Evolutionary conservation across 495 filamentous ascomycete genomes (phyloP), one percentile per base, ranked within the genome.

Genomic region (Cenococcum geophilum): DNA sequence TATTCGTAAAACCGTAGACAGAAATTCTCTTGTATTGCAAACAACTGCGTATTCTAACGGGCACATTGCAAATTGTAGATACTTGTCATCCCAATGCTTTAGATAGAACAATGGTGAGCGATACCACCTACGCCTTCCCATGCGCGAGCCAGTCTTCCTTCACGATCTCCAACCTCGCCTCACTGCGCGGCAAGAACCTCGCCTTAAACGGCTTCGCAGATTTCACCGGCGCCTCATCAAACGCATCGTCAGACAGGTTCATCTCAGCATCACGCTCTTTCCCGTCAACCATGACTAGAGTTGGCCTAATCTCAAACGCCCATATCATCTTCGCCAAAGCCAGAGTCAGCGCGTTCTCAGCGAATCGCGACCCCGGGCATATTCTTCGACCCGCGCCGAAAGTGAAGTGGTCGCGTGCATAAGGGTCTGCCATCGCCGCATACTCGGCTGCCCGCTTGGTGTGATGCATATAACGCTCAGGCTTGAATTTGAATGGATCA

Each of bases 311-410:
- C 21, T 63, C 36, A 57, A 70, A 70, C 9, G 54, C 68, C 65
- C 65, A 68, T 18, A 70, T 34, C 4, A 63, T 59, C 0, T 59
- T 53, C 11, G 65, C 58, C 18, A 68, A 60, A 36, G 60, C 63
- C 55, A 68, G 62, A 23, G 55, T 65, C 1, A 70, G 60, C 5
- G 61, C 61, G 14, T 59, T 57, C 45, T 70, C 68, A 4, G 68
- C 68, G 18, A 70, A 54, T 49, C 63, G 65, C 5, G 62, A 56
- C 22, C 68, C 68, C 1, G 68, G 68, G 49, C 68, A 70, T 12
- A 63, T 49, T 0, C 68, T 21, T 23, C 68, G 25, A 4, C 68
- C 68, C 2, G 64, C 60, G 4, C 68, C 65, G 53, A 62, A 70
- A 16, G 61, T 60, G 32, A 65, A 68, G 27, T 68, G 65, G 35